phyloP scores from a whole-genome alignment of 2,329 filamentous ascomycete species.

The Ascochyta lentis region DNA sequence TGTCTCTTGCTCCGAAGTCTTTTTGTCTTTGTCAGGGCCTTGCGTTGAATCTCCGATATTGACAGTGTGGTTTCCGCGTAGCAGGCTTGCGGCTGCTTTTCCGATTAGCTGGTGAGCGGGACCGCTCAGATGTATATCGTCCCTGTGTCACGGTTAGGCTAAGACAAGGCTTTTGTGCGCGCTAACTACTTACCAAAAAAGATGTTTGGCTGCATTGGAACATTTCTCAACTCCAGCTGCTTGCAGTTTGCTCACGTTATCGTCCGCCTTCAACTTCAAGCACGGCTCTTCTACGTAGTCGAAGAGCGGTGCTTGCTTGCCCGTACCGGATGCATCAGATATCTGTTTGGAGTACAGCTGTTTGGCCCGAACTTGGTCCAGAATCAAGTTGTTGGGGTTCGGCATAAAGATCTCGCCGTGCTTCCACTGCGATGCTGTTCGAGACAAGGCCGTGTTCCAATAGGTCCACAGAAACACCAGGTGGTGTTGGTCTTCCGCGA shows the following conservation, averaged over 20 bases:
- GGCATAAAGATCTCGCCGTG: constrained; percentile 43
- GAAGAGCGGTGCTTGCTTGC: constrained; percentile 43
- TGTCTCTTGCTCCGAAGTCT: constrained; percentile 21
- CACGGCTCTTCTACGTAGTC: constrained; percentile 45
- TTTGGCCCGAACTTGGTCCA: constrained; percentile 43
- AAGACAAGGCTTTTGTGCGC: constrained; percentile 42
- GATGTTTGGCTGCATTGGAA: constrained; percentile 38
- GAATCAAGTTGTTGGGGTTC: constrained; percentile 41
- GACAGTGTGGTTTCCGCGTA: constrained; percentile 41
- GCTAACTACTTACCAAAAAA: constrained; percentile 44
- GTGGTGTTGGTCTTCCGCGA: constrained; percentile 44
- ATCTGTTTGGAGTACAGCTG: constrained; percentile 42
- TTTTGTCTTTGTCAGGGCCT: constrained; percentile 12
- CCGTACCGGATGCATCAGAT: constrained; percentile 41
- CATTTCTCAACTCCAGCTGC: constrained; percentile 39
- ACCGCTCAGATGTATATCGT: constrained; percentile 44
- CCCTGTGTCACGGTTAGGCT: constrained; percentile 42
- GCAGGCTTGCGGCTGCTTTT: constrained; percentile 42
- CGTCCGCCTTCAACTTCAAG: constrained; percentile 27
- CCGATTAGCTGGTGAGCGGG: constrained; percentile 47
- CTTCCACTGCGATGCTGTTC: constrained; percentile 38
- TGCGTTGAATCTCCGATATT: constrained; percentile 28
- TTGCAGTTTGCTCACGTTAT: constrained; percentile 29
- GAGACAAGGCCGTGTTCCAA: constrained; percentile 46
- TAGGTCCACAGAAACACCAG: constrained; percentile 43